These are phyloP conservation scores for Tuber umbilicatum DNA, from an alignment of 495 filamentous ascomycete species.

Conservation along the genomic window DNA sequence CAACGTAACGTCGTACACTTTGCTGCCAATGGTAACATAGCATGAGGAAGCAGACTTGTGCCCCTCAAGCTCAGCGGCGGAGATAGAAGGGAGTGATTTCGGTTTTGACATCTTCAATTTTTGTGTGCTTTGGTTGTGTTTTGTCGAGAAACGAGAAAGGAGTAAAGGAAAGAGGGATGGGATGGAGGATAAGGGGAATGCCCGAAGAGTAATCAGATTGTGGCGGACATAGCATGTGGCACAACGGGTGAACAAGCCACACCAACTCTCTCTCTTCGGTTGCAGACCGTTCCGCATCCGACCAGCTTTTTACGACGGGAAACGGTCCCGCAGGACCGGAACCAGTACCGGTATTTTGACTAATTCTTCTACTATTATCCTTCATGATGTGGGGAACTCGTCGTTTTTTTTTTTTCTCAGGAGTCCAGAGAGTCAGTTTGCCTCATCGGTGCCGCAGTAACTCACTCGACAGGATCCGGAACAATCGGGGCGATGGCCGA, in stretches of 20 bases:
- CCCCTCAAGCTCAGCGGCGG: slow-evolving; percentile 66
- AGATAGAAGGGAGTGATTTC: slow-evolving; percentile 68
- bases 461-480: background rate
- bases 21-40: slow-evolving; percentile 82
- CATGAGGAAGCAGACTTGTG: slow-evolving; percentile 79
- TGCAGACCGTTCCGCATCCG: background rate
- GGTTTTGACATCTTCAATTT: background rate
- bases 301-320: background rate
- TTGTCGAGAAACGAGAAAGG: background rate
- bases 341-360: background rate
- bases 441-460: background rate
- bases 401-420: background rate
- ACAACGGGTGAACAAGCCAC: slow-evolving; percentile 8
- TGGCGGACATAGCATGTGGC: slow-evolving; percentile 17
- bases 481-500: background rate
- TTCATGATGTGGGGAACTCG: background rate
- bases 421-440: background rate
- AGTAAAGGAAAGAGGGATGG: slow-evolving; percentile 41
- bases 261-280: background rate
- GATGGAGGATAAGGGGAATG: slow-evolving; percentile 40
- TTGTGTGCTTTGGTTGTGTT: background rate
- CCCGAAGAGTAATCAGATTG: slow-evolving; percentile 25
- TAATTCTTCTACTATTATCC: background rate
- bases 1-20: slow-evolving; percentile 89
- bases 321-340: background rate